Evolutionary conservation across 768 basidiomycete genomes (phyloP).

Genomic region (Sarcodon sp.): DNA sequence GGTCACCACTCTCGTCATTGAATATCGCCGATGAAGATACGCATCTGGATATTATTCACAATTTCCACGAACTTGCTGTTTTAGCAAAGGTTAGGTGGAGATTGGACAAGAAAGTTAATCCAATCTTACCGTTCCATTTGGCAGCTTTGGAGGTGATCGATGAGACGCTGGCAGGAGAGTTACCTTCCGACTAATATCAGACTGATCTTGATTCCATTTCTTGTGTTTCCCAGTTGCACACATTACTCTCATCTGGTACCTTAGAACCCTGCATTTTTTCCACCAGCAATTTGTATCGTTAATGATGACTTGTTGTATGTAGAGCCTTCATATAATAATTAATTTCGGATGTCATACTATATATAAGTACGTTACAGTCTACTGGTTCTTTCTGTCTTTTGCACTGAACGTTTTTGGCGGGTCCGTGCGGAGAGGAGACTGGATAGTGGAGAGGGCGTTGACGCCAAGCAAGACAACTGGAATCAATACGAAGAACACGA

Average conservation of each 20-base stretch:
- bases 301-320: neutral
- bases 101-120: slow-evolving; percentile 25
- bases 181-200: neutral
- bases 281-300: neutral
- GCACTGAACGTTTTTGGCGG: slow-evolving; percentile 55
- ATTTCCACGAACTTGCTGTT: slow-evolving; percentile 58
- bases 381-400: slow-evolving; percentile 69
- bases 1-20: slow-evolving; percentile 26
- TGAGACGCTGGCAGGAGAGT: slow-evolving; percentile 18
- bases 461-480: slow-evolving; percentile 56
- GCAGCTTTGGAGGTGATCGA: slow-evolving; percentile 58
- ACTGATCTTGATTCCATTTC: neutral
- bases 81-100: slow-evolving; percentile 39
- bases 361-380: slow-evolving; percentile 4
- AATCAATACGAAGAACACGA: slow-evolving; percentile 53
- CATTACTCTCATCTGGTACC: no score
- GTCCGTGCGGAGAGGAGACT: slow-evolving; percentile 52
- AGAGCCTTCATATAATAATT: neutral
- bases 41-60: slow-evolving; percentile 46
- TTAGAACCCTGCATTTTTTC: no score
- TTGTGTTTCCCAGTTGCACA: neutral
- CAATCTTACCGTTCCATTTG: slow-evolving; percentile 59
- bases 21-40: slow-evolving; percentile 19
- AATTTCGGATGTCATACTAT: neutral
- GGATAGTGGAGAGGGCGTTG: slow-evolving; percentile 58